Conservation (phyloP, 2,329 filamentous ascomycete genomes). For the Xylaria sp. region DNA sequence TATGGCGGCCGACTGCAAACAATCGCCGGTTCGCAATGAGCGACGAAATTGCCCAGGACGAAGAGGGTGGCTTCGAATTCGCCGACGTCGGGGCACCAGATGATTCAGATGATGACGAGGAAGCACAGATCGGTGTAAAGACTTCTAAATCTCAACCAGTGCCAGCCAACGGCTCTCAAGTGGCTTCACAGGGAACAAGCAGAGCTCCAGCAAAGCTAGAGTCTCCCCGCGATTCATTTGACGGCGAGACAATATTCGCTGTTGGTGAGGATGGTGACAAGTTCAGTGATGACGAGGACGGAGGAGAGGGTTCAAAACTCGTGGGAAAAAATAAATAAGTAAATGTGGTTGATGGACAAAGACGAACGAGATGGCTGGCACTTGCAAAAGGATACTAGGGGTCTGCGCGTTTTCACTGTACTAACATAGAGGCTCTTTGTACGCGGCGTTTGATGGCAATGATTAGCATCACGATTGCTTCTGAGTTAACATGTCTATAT, state of each 20-base stretch:
- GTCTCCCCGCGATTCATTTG: constrained; percentile 61
- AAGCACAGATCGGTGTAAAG: constrained; percentile 55
- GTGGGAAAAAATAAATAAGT: constrained; percentile 52
- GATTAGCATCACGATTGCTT: constrained; percentile 20
- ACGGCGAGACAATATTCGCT: constrained; percentile 95
- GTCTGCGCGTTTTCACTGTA: constrained; percentile 32
- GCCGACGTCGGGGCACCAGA: constrained; percentile 82
- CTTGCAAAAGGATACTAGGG: neutral
- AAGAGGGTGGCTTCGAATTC: constrained; percentile 94
- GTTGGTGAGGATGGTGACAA: constrained; percentile 85
- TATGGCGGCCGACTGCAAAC: constrained; percentile 96
- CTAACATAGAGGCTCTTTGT: constrained; percentile 31
- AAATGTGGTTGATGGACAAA: neutral
- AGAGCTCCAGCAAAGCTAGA: constrained; percentile 48
- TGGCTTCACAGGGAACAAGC: constrained; percentile 31
- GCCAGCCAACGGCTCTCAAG: constrained; percentile 25
- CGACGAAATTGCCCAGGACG: constrained; percentile 97
- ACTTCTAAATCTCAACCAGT: constrained; percentile 35
- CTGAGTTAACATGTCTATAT: constrained; percentile 6
- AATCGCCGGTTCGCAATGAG: constrained; percentile 98
- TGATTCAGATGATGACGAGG: constrained; percentile 65
- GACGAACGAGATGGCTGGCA: neutral
- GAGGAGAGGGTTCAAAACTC: constrained; percentile 63
- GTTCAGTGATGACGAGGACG: constrained; percentile 74
- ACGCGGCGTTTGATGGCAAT: constrained; percentile 34